These are phyloP conservation scores for Panus rudis DNA, from an alignment of 768 basidiomycete genomes.

Conservation along the genomic window DNA sequence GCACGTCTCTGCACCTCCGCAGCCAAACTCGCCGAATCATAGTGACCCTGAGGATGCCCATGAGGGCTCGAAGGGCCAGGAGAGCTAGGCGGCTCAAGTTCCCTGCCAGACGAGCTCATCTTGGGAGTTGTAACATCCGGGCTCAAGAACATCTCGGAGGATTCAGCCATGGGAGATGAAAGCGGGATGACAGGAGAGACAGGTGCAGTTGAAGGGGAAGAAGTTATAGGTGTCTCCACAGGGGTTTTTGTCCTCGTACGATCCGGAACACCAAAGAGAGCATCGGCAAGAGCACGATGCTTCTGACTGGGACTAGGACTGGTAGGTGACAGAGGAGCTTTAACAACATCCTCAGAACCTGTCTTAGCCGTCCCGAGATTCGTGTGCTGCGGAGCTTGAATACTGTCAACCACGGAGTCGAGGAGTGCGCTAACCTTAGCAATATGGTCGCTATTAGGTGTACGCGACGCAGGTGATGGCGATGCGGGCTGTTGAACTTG, in stretches of 20 bases:
- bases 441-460: conserved; percentile 37
- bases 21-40: conserved; percentile 50
- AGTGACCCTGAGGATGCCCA: conserved; percentile 10
- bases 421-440: conserved; percentile 61
- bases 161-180: conserved; percentile 3
- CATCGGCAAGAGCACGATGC: conserved; percentile 70
- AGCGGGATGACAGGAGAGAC: neutral
- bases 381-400: conserved; percentile 32
- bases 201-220: neutral
- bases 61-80: conserved; percentile 5
- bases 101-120: no score
- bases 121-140: no score
- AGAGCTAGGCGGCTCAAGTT: conserved; percentile 3
- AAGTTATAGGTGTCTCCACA: neutral
- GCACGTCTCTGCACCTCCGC: conserved; percentile 62
- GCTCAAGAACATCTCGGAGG: no score
- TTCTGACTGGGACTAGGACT: conserved; percentile 43
- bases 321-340: conserved; percentile 32
- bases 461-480: conserved; percentile 18
- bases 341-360: conserved; percentile 20
- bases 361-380: conserved; percentile 3
- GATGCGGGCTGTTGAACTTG: conserved; percentile 32
- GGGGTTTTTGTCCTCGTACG: conserved; percentile 2
- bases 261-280: conserved; percentile 56
- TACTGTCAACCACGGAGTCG: conserved; percentile 52